phyloP scores from a whole-genome alignment of 345 rosid genomes.

The Eucalyptus pumila region DNA sequence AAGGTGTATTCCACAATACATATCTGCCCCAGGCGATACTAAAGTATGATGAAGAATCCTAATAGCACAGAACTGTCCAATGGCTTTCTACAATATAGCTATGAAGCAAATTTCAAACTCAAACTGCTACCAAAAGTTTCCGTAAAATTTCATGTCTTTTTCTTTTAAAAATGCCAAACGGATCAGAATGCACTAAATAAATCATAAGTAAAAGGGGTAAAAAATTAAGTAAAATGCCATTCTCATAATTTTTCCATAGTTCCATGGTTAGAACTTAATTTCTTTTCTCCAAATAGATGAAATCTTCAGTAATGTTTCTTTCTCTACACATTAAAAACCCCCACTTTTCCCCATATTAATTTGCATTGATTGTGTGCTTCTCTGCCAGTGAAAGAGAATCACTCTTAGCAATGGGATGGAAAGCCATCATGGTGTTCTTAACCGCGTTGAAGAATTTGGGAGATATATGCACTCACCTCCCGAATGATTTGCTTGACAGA shows the following conservation, averaged over 20 bases:
- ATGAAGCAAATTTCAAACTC: neutral
- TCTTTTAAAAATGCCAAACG: neutral
- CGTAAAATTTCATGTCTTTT: neutral
- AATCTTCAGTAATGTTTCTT: neutral
- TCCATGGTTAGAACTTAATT: neutral
- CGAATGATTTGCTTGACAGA: constrained; percentile 82
- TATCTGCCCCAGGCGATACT: neutral
- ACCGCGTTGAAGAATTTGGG: neutral
- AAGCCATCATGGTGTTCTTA: neutral
- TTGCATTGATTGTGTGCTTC: neutral
- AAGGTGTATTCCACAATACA: neutral
- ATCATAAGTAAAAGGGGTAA: neutral
- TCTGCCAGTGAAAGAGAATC: neutral
- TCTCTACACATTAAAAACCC: neutral
- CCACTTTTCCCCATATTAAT: neutral
- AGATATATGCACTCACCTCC: constrained; percentile 38
- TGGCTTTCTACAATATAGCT: neutral
- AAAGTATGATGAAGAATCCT: neutral
- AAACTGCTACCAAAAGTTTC: neutral
- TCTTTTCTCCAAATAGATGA: neutral
- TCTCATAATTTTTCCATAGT: neutral
- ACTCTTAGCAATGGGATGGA: neutral
- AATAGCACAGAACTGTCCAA: neutral
- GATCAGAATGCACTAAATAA: neutral
- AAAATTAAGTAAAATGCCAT: neutral